phyloP scores from a whole-genome alignment of 2,329 filamentous ascomycete species.

The Stagonosporopsis chrysanthemi region DNA sequence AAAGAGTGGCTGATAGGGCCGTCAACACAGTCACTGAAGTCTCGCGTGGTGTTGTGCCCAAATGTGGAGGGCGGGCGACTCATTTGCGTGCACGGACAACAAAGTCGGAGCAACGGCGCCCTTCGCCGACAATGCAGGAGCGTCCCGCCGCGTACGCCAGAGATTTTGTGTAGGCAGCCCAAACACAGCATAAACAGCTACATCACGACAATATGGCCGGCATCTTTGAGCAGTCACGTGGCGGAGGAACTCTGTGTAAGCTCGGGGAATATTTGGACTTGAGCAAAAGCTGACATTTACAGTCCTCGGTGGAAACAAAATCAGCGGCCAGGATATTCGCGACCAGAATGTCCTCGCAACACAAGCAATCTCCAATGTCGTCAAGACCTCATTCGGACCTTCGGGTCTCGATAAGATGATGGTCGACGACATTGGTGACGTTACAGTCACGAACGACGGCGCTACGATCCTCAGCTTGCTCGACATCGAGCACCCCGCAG shows the following conservation, averaged over 20 bases:
- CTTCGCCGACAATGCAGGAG: conserved; percentile 33
- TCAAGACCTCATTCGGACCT: conserved; percentile 98
- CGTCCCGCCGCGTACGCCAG: conserved; percentile 24
- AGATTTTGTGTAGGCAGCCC: conserved; percentile 43
- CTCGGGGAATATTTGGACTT: conserved; percentile 19
- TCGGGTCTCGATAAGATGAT: conserved; percentile 99
- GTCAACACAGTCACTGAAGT: conserved; percentile 29
- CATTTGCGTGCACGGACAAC: conserved; percentile 25
- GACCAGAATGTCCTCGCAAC: conserved; percentile 98
- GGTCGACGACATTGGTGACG: conserved; percentile 99
- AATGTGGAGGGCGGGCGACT: conserved; percentile 40
- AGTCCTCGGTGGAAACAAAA: conserved; percentile 96
- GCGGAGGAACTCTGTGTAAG: conserved; percentile 86
- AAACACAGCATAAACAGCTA: conserved; percentile 41
- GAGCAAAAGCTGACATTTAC: conserved; percentile 37
- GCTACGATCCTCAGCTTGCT: conserved; percentile 94
- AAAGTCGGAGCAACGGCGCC: conserved; percentile 33
- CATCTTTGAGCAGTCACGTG: conserved; percentile 94
- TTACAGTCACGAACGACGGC: conserved; percentile 98
- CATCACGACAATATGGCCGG: conserved; percentile 73
- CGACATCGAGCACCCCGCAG: conserved; percentile 96
- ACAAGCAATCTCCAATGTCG: conserved; percentile 96
- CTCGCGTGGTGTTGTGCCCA: conserved; percentile 34
- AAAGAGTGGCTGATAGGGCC: conserved; percentile 7
- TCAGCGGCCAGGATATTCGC: conserved; percentile 93